phyloP scores from a whole-genome alignment of 2,329 filamentous ascomycete species.

The Microdochium trichocladiopsis region DNA sequence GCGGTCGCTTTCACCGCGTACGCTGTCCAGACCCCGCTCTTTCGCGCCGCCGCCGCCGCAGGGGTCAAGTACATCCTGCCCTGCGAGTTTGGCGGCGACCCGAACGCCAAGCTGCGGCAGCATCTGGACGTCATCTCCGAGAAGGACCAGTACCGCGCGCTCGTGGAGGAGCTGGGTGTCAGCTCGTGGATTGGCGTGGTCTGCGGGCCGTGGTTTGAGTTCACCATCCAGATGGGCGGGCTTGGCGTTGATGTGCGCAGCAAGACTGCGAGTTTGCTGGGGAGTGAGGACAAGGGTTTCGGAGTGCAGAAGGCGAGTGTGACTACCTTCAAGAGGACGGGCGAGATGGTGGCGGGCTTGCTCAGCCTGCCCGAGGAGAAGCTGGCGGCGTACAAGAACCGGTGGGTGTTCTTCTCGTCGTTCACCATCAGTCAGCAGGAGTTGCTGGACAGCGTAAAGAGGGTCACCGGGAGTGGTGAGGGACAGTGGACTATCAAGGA shows the following conservation, averaged over 20 bases:
- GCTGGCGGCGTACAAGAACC: conserved; percentile 19
- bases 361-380: conserved; percentile 24
- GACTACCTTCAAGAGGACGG: conserved; percentile 22
- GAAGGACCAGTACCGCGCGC: conserved; percentile 16
- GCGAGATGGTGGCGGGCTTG: conserved; percentile 23
- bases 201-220: conserved; percentile 25
- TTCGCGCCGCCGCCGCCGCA: conserved; percentile 22
- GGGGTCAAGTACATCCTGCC: conserved; percentile 22
- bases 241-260: conserved; percentile 22
- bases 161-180: conserved; percentile 19
- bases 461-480: conserved; percentile 19
- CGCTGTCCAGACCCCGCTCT: conserved; percentile 14
- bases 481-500: conserved; percentile 18
- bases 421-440: conserved; percentile 25
- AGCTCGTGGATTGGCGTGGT: conserved; percentile 23
- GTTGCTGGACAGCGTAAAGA: conserved; percentile 23
- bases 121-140: conserved; percentile 11
- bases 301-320: conserved; percentile 12
- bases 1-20: conserved; percentile 13
- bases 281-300: conserved; percentile 3
- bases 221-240: conserved; percentile 15
- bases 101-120: conserved; percentile 10
- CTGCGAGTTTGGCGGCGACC: conserved; percentile 22
- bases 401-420: conserved; percentile 23
- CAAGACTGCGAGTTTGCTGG: conserved; percentile 19